Base-by-base conservation (phyloP, 345 rosid species). In the Syzygium aqueum region DNA sequence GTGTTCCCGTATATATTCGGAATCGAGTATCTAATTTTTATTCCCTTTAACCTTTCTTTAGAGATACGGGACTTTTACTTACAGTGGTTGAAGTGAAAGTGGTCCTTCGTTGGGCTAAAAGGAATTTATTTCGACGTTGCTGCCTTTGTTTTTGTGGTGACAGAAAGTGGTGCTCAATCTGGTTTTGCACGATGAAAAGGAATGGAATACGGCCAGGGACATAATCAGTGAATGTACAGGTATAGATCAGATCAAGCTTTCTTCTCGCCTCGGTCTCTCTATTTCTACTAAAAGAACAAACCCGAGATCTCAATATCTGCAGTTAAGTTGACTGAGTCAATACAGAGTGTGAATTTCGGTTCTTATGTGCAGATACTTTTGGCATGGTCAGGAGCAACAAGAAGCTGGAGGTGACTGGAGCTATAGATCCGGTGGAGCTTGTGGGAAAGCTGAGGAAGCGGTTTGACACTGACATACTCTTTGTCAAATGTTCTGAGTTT, bases 131-230 rank as follows among this genome's bases (percentile, higher is more conserved):
- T 51, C 51, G 51, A 80, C 54, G 40, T 84, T 50, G 27, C 43
- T n/a, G 49, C 9, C 3, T 7, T 14, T 73, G 33, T 85, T 52
- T 61, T 51, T 87, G 85, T 87, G 87, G 78, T 87, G 3, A 61
- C 95, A 94, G 96, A 91, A 92, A 90, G 91, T 91, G 15, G 94
- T 93, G 73, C 67, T 95, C 86, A 90, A 93, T 87, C 53, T 94
- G 89, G 90, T 89, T 4, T 14, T 87, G 15, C 86, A 73, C 50
- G 91, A 90, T 73, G 91, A 90, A 11, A 91, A 84, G 88, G 82
- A 43, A 56, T 93, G 86, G 90, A 89, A 90, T 56, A 95, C 92
- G 90, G 96, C 91, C 86, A 85, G 91, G 94, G 37, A 86, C 77
- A 86, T 51, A 17, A 96, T 92, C 77, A 90, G 93, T 77, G 88